Evolutionary conservation across 1,284 basidiomycete species (phyloP).

Genomic region (Schizophyllum amplum): DNA sequence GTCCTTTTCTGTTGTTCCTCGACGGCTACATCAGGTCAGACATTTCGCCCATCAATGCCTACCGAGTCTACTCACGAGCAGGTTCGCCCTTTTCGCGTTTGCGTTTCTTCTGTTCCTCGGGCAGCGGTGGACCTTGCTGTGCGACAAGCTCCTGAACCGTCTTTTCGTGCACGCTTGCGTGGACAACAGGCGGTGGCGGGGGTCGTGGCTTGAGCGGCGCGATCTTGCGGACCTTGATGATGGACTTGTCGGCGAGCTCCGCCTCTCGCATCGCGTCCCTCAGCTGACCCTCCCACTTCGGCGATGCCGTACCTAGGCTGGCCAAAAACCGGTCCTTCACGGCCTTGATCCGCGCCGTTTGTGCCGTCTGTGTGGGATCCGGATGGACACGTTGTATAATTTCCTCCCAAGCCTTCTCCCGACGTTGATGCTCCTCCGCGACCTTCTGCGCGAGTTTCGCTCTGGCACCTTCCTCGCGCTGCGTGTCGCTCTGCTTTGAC

Average conservation of each 20-base stretch:
- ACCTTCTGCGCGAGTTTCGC: conserved; percentile 47
- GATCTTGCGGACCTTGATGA: conserved; percentile 25
- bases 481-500: conserved; percentile 19
- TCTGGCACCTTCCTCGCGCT: conserved; percentile 36
- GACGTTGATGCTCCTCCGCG: conserved; percentile 41
- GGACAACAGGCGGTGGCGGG: conserved; percentile 25
- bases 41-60: conserved; percentile 5
- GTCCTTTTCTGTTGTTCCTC: conserved; percentile 17
- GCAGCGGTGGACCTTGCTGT: conserved; percentile 43
- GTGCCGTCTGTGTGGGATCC: conserved; percentile 35
- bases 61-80: conserved; percentile 2
- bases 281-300: conserved; percentile 59
- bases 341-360: not conserved
- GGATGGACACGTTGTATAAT: conserved; percentile 49
- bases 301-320: not conserved
- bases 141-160: conserved; percentile 47
- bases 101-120: conserved; percentile 26
- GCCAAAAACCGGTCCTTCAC: not conserved
- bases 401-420: conserved; percentile 57
- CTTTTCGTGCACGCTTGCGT: conserved; percentile 38
- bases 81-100: conserved; percentile 27
- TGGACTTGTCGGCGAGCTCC: conserved; percentile 36
- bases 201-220: conserved; percentile 14
- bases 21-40: conserved; percentile 6
- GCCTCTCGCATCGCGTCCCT: conserved; percentile 46